These are phyloP conservation scores for Apiospora sp. DNA, from an alignment of 2,329 filamentous ascomycete species.

Conservation along the genomic window DNA sequence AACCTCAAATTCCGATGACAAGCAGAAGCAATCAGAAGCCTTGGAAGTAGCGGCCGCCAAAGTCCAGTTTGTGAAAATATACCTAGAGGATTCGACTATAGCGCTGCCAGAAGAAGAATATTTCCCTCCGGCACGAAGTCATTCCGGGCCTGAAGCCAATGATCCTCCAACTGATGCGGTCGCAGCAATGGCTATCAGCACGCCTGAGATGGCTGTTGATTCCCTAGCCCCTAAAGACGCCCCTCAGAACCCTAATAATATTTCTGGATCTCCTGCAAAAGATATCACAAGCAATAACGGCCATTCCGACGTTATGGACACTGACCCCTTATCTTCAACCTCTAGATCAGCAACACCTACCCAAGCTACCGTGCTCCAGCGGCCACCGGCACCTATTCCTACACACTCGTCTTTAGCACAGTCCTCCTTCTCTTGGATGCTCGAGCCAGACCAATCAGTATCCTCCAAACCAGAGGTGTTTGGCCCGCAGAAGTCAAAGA, in stretches of 20 bases:
- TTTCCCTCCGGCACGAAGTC: constrained; percentile 39
- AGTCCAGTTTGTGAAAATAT: constrained; percentile 70
- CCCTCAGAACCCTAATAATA: background rate
- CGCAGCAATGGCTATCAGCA: constrained; percentile 40
- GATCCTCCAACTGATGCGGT: constrained; percentile 38
- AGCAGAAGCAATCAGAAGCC: constrained; percentile 57
- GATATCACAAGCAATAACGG: constrained; percentile 15
- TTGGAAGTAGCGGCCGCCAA: constrained; percentile 69
- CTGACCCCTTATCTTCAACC: constrained; percentile 35
- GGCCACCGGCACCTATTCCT: constrained; percentile 55
- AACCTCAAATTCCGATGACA: constrained; percentile 56
- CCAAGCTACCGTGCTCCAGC: constrained; percentile 37
- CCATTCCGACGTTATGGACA: constrained; percentile 26
- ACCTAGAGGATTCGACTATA: constrained; percentile 65
- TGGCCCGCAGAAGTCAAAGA: constrained; percentile 32
- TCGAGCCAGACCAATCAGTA: constrained; percentile 61
- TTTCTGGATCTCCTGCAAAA: constrained; percentile 10
- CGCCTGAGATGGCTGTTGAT: constrained; percentile 30
- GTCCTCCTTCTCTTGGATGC: constrained; percentile 83
- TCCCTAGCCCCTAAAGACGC: constrained; percentile 28
- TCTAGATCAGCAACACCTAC: constrained; percentile 29
- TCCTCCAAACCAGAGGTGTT: constrained; percentile 27
- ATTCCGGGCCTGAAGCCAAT: constrained; percentile 30
- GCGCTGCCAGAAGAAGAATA: constrained; percentile 52
- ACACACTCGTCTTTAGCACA: constrained; percentile 74